phyloP scores from a whole-genome alignment of 805 yeast genomes.

The Sugiyamaella americana region DNA sequence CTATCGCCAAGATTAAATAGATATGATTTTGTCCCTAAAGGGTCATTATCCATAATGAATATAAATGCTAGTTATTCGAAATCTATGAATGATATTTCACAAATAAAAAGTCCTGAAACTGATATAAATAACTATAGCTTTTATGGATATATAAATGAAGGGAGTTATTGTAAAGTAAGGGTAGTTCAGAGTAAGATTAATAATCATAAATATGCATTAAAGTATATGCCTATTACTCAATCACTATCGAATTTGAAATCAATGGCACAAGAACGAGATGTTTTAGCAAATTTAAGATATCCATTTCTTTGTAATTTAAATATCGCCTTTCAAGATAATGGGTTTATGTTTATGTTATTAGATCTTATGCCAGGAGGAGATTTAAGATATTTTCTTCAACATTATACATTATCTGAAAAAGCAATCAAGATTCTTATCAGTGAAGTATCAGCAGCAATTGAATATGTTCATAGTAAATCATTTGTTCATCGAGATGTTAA shows the following conservation, averaged over 20 bases:
- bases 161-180: constrained; percentile 81
- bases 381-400: constrained; percentile 24
- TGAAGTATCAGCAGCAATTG: constrained; percentile 28
- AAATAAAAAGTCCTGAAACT: no score
- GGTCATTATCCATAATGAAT: no score
- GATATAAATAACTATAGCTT: constrained; percentile 21
- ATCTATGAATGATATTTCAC: no score
- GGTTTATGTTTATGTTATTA: constrained; percentile 23
- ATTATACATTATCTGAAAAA: constrained; percentile 23
- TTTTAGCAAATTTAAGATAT: constrained; percentile 23
- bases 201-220: constrained; percentile 23
- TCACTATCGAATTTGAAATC: constrained; percentile 10
- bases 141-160: constrained; percentile 69
- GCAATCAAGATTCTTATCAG: constrained; percentile 26
- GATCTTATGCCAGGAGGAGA: constrained; percentile 30
- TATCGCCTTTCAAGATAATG: constrained; percentile 26
- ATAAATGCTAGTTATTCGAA: no score
- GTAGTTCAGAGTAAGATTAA: constrained; percentile 26
- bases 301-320: constrained; percentile 26
- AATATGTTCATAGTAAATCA: constrained; percentile 49
- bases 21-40: no score
- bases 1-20: no score
- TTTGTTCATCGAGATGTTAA: constrained; percentile 86
- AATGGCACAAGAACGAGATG: constrained; percentile 24
- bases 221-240: constrained; percentile 20